Conservation (phyloP, 805 yeast species). For the Candida multigemmis region DNA sequence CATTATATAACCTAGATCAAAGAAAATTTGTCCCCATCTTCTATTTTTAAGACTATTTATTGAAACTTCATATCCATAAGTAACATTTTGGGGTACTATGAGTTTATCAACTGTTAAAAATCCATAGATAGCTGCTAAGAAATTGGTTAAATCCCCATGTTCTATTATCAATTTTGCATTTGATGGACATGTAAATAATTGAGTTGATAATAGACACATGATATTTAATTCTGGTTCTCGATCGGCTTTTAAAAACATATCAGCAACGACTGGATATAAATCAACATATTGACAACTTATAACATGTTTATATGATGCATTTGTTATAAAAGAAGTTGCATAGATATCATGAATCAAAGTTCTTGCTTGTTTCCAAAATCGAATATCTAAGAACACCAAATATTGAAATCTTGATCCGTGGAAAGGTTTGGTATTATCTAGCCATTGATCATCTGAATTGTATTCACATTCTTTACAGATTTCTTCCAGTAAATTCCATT, state of each 20-base stretch:
- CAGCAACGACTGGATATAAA: slow-evolving; percentile 66
- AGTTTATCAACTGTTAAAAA: slow-evolving; percentile 50
- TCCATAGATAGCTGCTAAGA: slow-evolving; percentile 55
- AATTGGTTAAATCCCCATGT: slow-evolving; percentile 56
- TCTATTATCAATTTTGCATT: slow-evolving; percentile 54
- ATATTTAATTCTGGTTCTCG: slow-evolving; percentile 83
- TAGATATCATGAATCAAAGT: slow-evolving; percentile 52
- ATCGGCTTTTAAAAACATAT: slow-evolving; percentile 63
- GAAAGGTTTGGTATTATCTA: slow-evolving; percentile 13
- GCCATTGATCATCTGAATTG: slow-evolving; percentile 19
- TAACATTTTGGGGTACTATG: slow-evolving; percentile 33
- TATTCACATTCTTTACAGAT: slow-evolving; percentile 42
- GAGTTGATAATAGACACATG: slow-evolving; percentile 68
- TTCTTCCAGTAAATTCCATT: slow-evolving; percentile 39
- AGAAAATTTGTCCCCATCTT: slow-evolving; percentile 69
- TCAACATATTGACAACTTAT: slow-evolving; percentile 77
- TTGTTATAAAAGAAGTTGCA: slow-evolving; percentile 56
- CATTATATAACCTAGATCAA: slow-evolving; percentile 71
- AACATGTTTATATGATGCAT: slow-evolving; percentile 44
- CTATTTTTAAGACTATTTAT: slow-evolving; percentile 53
- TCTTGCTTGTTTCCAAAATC: slow-evolving; percentile 64
- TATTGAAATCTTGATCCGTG: slow-evolving; percentile 52
- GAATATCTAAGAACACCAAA: slow-evolving; percentile 54
- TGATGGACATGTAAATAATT: slow-evolving; percentile 83
- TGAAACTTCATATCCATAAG: slow-evolving; percentile 24